A percentile compares a stretch with the other conserved stretches of the same genome.
phyloP scores from a whole-genome alignment of 345 rosid species.

The Citropsis articulata region DNA sequence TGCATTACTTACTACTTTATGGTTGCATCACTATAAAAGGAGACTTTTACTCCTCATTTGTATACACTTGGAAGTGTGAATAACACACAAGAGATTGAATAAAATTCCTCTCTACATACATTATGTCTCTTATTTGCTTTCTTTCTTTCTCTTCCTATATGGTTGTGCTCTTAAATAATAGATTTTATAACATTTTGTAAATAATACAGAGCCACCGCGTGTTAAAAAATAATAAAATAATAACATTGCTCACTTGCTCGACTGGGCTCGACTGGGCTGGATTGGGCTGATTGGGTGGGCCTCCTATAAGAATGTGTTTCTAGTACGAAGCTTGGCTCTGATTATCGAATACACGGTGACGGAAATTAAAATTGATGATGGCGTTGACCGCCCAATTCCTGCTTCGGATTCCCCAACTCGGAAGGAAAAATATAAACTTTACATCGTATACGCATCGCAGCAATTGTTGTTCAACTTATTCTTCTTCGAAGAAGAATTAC shows the following conservation, averaged over 20 bases:
- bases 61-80: too few species aligned
- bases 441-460: not conserved
- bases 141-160: too few species aligned
- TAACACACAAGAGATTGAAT: too few species aligned
- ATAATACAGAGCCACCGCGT: too few species aligned
- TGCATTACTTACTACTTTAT: too few species aligned
- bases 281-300: not conserved
- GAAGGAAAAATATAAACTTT: not conserved
- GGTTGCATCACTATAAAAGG: too few species aligned
- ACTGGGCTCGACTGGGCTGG: not conserved
- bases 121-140: too few species aligned
- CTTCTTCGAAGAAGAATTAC: slow-evolving; percentile 14
- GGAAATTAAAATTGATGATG: not conserved
- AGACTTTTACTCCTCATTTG: too few species aligned
- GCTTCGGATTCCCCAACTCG: not conserved
- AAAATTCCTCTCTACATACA: too few species aligned
- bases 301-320: not conserved
- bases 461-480: not conserved
- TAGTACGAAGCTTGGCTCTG: not conserved
- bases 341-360: not conserved
- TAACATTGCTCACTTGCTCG: not conserved
- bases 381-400: slow-evolving; percentile 12
- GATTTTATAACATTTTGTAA: too few species aligned
- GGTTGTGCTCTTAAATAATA: too few species aligned
- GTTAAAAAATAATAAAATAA: too few species aligned